These are phyloP conservation scores for Fusarium annulatum DNA, from an alignment of 2,329 filamentous ascomycete species.

Conservation along the genomic window DNA sequence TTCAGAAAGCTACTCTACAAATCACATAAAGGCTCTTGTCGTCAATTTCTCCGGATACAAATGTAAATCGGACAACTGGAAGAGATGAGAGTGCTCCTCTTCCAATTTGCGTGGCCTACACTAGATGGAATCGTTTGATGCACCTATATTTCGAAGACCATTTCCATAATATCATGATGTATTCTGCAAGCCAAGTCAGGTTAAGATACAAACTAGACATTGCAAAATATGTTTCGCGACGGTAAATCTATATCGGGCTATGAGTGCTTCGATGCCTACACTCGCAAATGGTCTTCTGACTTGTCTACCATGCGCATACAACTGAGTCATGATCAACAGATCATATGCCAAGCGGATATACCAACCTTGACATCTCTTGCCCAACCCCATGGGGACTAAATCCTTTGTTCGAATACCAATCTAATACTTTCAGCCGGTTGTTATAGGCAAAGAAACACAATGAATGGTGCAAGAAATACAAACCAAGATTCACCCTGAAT, in stretches of 20 bases:
- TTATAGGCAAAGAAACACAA: neutral
- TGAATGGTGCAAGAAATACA: neutral
- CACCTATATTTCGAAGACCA: neutral
- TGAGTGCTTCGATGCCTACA: neutral
- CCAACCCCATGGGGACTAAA: no score
- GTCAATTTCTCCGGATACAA: accelerated
- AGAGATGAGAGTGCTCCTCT: neutral
- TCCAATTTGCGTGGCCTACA: neutral
- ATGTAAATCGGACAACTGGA: neutral
- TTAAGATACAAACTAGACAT: neutral
- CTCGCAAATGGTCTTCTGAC: neutral
- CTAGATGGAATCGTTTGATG: neutral
- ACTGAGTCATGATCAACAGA: neutral
- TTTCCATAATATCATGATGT: neutral
- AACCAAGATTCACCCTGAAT: neutral
- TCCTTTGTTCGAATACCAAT: neutral
- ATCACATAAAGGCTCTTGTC: neutral
- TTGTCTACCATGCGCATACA: neutral
- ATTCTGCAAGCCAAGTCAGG: neutral
- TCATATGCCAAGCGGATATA: neutral
- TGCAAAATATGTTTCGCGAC: neutral
- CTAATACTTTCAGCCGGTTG: neutral
- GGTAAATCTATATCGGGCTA: neutral
- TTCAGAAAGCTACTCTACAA: neutral
- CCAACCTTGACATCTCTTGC: neutral